A percentile compares a stretch with the other conserved stretches of the same genome.
Evolutionary conservation across 2,329 filamentous ascomycete species (phyloP).

Genomic region (Alternaria postmessia): DNA sequence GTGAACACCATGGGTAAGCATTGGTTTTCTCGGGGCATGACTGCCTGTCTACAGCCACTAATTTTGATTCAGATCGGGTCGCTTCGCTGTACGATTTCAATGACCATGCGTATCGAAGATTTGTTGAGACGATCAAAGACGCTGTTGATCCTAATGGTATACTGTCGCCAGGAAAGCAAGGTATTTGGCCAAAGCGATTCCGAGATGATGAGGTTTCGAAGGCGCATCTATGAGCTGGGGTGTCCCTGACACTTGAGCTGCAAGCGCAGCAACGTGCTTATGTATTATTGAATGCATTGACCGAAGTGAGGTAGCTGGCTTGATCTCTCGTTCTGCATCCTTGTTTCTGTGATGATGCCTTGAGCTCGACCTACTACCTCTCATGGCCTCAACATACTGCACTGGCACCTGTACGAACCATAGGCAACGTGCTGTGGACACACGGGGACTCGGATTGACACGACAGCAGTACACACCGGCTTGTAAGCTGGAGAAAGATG

Average conservation of each 20-base stretch:
- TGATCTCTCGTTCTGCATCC: neutral
- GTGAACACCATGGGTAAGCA: constrained; percentile 43
- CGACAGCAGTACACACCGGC: neutral
- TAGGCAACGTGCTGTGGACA: neutral
- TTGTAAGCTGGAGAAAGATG: constrained; percentile 35
- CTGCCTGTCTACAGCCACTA: neutral
- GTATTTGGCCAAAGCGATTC: constrained; percentile 43
- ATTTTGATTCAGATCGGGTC: constrained; percentile 32
- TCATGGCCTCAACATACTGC: no score
- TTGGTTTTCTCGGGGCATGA: neutral
- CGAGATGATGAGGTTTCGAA: constrained; percentile 32
- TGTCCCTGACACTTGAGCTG: neutral
- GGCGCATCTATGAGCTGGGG: constrained; percentile 26
- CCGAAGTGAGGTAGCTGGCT: neutral
- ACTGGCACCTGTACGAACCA: neutral
- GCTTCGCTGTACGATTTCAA: constrained; percentile 46
- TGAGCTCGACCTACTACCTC: neutral
- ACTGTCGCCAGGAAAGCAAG: constrained; percentile 42
- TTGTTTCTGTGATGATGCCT: neutral
- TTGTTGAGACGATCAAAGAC: constrained; percentile 46
- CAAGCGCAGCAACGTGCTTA: neutral
- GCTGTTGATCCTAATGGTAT: constrained; percentile 45
- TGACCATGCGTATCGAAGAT: constrained; percentile 40
- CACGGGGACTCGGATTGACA: neutral
- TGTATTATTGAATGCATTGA: neutral